Base-by-base conservation (phyloP, 345 rosid species). In the Salix brachista region DNA sequence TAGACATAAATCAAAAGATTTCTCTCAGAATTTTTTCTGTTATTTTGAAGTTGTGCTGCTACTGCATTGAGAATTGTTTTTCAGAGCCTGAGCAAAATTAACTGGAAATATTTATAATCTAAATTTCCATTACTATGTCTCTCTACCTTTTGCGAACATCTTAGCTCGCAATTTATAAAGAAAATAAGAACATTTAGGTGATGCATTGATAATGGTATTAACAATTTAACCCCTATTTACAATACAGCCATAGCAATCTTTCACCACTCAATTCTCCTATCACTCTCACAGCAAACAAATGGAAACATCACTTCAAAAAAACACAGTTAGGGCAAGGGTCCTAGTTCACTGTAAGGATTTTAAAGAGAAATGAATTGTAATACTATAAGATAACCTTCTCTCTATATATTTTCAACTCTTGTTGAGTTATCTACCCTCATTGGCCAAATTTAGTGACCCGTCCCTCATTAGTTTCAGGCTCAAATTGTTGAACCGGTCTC, bases 401-500 rank as follows among this genome's bases (percentile, higher is more conserved):
- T 68, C 8, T 60, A 14, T 39, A 44, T 34, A 34, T 34, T 34
- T 28, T 60, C 41, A 50, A 46, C 61, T 56, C 30, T 52, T 65
- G 41, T 68, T 80, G 61, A 42, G 37, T 88, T 85, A 78, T 74
- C 82, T 81, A 42, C 4, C 65, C 78, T 74, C 86, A 34, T 61
- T 73, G 71, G 68, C 84, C 79, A 75, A 42, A 61, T 84, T n/a
- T 16, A 82, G 34, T 10, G 79, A 82, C 4, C 84, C 81, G 44
- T 78, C 84, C 77, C 65, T 78, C 79, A 74, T 78, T 62, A 82
- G 60, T 71, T 75, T 78, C 70, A 78, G 70, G 68, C 84, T 82
- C 64, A 82, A 36, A 61, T 8, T 82, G 52, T 71, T 78, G 72
- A 82, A 82, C 69, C 84, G 58, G 36, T 82, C 84, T 14, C 84